phyloP scores from a whole-genome alignment of 768 basidiomycete genomes.

The Mycena rebaudengoi region DNA sequence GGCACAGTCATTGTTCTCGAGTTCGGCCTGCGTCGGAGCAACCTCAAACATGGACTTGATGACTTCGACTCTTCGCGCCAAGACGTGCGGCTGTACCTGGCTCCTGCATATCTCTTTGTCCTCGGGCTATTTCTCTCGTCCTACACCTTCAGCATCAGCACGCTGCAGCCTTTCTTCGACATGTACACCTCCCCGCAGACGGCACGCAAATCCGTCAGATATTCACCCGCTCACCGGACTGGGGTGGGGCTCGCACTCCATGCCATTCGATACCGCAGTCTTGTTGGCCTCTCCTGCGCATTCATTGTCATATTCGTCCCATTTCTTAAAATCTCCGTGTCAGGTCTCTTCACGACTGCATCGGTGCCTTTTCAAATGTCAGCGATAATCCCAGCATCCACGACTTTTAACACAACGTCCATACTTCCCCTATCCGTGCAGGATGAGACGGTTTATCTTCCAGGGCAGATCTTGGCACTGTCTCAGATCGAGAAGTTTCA shows the following conservation, averaged over 20 bases:
- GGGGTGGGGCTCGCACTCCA: not conserved
- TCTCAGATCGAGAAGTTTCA: constrained; percentile 9
- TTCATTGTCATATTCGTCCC: constrained; percentile 2
- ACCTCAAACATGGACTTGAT: not conserved
- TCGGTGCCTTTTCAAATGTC: not conserved
- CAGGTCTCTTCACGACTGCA: constrained; percentile 1
- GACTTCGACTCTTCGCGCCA: not conserved
- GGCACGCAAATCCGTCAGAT: not conserved
- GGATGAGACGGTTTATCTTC: not conserved
- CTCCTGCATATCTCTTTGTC: constrained; percentile 14
- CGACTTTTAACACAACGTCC: constrained; percentile 5
- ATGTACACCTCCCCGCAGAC: constrained; percentile 2
- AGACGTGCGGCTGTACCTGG: not conserved
- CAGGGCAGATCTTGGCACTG: constrained; percentile 1
- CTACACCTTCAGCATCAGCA: constrained; percentile 11
- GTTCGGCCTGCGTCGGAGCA: not conserved
- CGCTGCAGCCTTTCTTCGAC: constrained; percentile 9
- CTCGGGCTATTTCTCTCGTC: not conserved
- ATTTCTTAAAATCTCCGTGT: constrained; percentile 15
- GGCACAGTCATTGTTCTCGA: not conserved
- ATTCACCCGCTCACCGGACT: not conserved
- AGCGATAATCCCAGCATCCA: not conserved
- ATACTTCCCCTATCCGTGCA: not conserved
- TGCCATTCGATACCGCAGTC: constrained; percentile 3
- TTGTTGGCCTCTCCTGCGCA: constrained; percentile 5